Evolutionary conservation across 768 basidiomycete species (phyloP).

Genomic region (Xerocomus brunneocitrinus): DNA sequence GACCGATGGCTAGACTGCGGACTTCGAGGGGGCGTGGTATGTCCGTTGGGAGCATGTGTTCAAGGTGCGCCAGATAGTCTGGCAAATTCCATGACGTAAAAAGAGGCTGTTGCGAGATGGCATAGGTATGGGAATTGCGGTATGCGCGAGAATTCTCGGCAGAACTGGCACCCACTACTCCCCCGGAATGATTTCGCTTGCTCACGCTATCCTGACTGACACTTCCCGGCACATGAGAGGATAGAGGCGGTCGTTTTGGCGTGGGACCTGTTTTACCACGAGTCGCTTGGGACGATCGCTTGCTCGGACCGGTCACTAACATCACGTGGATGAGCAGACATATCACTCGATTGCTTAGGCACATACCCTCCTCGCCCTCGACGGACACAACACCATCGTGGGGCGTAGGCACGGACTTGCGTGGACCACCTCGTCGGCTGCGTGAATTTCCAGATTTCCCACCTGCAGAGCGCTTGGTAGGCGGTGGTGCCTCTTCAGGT

Average conservation of each 20-base stretch:
- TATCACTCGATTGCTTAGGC: conserved; percentile 14
- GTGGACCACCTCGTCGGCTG: conserved; percentile 30
- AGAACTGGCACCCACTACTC: conserved; percentile 33
- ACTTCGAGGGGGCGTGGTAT: conserved; percentile 73
- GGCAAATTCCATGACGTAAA: conserved; percentile 89
- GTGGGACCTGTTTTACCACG: conserved; percentile 29
- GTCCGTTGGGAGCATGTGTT: conserved; percentile 75
- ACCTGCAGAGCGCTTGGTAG: conserved; percentile 28
- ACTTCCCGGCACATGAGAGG: conserved; percentile 30
- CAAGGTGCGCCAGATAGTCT: conserved; percentile 87
- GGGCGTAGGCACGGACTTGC: conserved; percentile 20
- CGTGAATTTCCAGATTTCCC: conserved; percentile 27
- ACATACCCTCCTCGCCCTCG: conserved; percentile 65
- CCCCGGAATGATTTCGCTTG: conserved; percentile 45
- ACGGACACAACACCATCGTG: conserved; percentile 24
- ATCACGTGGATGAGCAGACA: conserved; percentile 33
- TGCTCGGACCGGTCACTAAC: conserved; percentile 30
- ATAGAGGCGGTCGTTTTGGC: conserved; percentile 29
- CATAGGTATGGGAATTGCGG: conserved; percentile 76
- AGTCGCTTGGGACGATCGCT: conserved; percentile 40
- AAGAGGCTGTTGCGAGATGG: conserved; percentile 70
- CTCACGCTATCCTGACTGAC: conserved; percentile 41
- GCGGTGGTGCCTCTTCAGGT: conserved; percentile 37
- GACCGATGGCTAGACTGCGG: conserved; percentile 42
- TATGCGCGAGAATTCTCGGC: conserved; percentile 61